phyloP scores from a whole-genome alignment of 441 rosid genomes.

The Omphalea diandra region DNA sequence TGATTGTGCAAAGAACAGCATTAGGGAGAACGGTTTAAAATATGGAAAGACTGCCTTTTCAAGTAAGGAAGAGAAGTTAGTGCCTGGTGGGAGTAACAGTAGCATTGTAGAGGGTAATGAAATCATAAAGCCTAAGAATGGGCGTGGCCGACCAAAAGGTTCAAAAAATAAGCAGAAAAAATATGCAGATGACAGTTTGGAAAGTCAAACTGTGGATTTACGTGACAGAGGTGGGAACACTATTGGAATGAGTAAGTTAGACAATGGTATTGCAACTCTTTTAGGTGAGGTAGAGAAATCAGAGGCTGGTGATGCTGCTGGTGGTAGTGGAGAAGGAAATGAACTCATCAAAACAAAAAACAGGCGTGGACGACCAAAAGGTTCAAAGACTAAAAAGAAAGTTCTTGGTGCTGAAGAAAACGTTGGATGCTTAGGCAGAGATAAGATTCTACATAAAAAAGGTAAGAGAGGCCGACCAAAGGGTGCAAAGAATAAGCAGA shows the following conservation, averaged over 20 bases:
- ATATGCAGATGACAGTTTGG: no score
- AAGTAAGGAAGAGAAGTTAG: not conserved
- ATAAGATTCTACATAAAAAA: not conserved
- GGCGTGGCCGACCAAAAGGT: slow-evolving; percentile 1
- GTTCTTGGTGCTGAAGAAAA: not conserved
- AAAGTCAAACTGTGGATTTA: no score
- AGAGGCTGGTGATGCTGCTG: not conserved
- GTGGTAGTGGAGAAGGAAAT: not conserved
- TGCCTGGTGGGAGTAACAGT: not conserved
- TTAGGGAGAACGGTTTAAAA: not conserved
- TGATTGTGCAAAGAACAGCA: not conserved
- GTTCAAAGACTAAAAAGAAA: slow-evolving; percentile 12
- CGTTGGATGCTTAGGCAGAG: not conserved
- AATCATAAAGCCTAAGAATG: slow-evolving; percentile 1
- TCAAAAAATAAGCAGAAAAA: not conserved
- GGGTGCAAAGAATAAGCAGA: slow-evolving; percentile 24
- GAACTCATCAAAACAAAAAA: not conserved
- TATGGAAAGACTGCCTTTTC: not conserved
- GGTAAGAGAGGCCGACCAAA: slow-evolving; percentile 22
- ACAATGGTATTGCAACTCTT: no score
- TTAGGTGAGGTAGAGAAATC: no score
- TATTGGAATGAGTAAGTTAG: no score
- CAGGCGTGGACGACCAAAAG: slow-evolving; percentile 24
- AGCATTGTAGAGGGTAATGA: slow-evolving; percentile 1
- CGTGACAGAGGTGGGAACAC: no score